Evolutionary conservation across 768 basidiomycete species (phyloP), one percentile per base, ranked within the genome.

Genomic region (Tylopilus balloui): DNA sequence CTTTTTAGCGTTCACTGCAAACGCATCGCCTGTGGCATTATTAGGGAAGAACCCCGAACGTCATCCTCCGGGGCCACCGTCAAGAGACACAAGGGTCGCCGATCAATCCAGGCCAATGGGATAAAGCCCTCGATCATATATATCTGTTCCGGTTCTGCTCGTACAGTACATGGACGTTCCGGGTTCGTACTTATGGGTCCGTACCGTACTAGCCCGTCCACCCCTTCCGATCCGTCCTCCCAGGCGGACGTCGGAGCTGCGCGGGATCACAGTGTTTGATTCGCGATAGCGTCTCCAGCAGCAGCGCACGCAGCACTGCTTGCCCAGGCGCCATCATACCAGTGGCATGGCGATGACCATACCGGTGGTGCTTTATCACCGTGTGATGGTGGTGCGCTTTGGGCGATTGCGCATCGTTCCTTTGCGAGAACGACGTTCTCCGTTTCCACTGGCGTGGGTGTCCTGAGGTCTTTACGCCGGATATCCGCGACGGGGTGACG

Each of bases 181-280:
- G 15, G 25, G 28, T 27, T 41, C 27, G n/a, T 23, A 35, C 28
- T 21, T 28, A 20, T 28, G 21, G 13, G 12, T 32, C 24, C 13
- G 6, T 32, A n/a, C 24, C 13, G 6, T 32, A n/a, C 15, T 32
- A 15, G 15, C 32, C n/a, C 32, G 32, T n/a, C n/a, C n/a, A n/a
- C 14, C 20, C 19, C 10, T 9, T 23, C 42, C 48, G 24, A 34
- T 43, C 32, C 48, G 7, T 34, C 43, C 41, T 17, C 24, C 11
- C 31, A 47, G 31, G 48, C 31, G 25, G 60, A 46, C 34, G 24
- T 45, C 51, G 60, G 57, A 47, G 24, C 40, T 45, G 41, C 20
- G 42, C 61, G 39, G 50, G n/a, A 17, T 34, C 32, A 34, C n/a
- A n/a, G n/a, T n/a, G 32, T 34, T 6, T 36, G 34, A 51, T 47